Evolutionary conservation across 352 stramenopile genomes (phyloP), one percentile per base, ranked within the genome.

Genomic region (Pythium dissotocum): DNA sequence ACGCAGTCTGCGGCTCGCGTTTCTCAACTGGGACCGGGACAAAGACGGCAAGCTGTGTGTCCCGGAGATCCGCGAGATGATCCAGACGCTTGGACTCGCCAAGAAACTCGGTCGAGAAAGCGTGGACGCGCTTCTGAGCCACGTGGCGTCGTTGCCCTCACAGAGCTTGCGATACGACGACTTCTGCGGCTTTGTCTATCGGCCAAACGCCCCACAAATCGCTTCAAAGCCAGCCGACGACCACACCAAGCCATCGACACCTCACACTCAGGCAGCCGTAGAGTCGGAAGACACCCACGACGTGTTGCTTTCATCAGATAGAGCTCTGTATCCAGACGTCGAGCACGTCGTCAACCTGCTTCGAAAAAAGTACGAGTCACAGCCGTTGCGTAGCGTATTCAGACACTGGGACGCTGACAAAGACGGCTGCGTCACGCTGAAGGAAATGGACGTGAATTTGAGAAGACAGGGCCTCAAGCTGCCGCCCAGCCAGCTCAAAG

Each of bases 401-500:
- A 79, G 79, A 12, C 73, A 85, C 68, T 89, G 81, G 81, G 81
- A 89, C 21, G 67, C 72, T 3, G 75, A 89, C 64, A 86, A 85
- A 68, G 79, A 78, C 64, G 79, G 81, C 26, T 70, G 63, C 24
- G 76, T 89, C 30, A 84, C 71, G 16, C 35, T 82, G 30, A 28
- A 61, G 8, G 81, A 89, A 57, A 69, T 89, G 10, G 72, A 85
- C 21, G 66, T 6, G 10, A 88, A 85, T 53, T 56, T 89, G 21
- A 70, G 74, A 16, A 65, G 75, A 0, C 81, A 87, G 26, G 79
- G 79, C 0, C 42, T 89, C 14, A 67, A 67, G 18, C 71, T 89
- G 8, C 42, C 60, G 1, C 60, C 65, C 10, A 40, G 60, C 4
- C 76, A 87, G 42, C 35, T 89, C 33, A 72, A 73, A 24, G 77